Percentiles rank a stretch among this genome's conserved stretches.
phyloP scores from a whole-genome alignment of 2,329 filamentous ascomycete species.

The Colletotrichum sp. region DNA sequence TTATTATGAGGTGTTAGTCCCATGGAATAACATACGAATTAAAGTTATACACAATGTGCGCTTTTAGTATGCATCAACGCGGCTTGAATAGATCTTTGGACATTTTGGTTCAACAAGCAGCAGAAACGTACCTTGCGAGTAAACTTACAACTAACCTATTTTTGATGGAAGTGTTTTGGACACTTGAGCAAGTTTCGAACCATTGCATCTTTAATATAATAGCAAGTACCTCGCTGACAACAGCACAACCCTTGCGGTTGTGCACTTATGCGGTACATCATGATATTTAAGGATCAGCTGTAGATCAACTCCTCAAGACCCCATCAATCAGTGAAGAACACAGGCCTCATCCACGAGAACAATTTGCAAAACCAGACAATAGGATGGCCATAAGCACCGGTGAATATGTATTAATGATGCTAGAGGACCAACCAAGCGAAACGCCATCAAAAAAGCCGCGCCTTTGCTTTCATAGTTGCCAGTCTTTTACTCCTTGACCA shows the following conservation, averaged over 20 bases:
- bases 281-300: not conserved
- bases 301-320: not conserved
- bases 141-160: not conserved
- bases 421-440: not conserved
- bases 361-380: not conserved
- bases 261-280: not conserved
- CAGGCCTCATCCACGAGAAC: not conserved
- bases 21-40: too few species aligned
- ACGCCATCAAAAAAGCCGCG: not conserved
- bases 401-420: not conserved
- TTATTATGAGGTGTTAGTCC: too few species aligned
- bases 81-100: not conserved
- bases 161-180: not conserved
- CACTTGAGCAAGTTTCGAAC: not conserved
- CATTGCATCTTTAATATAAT: not conserved
- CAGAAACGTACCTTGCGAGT: not conserved
- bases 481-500: constrained; percentile 39
- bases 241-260: rapidly evolving
- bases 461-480: not conserved
- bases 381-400: not conserved
- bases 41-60: too few species aligned
- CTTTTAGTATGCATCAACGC: rapidly evolving
- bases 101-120: not conserved
- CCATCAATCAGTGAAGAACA: not conserved
- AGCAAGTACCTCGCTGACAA: not conserved